Evolutionary conservation across 345 rosid genomes (phyloP).

Genomic region (Trapa bicornis): DNA sequence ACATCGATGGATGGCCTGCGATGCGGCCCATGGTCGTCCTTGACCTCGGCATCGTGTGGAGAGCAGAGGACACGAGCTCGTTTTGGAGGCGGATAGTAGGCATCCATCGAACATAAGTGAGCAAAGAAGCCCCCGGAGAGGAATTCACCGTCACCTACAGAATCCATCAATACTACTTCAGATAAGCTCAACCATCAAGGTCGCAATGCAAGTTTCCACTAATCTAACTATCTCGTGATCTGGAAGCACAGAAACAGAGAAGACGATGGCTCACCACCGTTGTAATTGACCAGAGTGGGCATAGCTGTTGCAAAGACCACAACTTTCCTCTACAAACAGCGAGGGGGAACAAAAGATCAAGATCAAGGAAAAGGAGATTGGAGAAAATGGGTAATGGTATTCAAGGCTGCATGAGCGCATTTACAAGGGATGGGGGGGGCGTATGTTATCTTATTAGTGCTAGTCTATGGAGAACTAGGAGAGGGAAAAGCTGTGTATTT

Average conservation of each 20-base stretch:
- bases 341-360: too few relatives aligned
- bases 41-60: constrained; percentile 11
- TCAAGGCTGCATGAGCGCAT: too few relatives aligned
- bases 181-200: constrained; percentile 1
- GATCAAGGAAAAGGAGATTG: too few relatives aligned
- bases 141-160: constrained; percentile 59
- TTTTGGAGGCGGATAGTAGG: constrained; percentile 43
- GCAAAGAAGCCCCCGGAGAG: constrained; percentile 35
- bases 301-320: too few relatives aligned
- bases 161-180: constrained; percentile 7
- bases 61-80: constrained; percentile 46
- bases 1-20: constrained; percentile 31
- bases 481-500: too few relatives aligned
- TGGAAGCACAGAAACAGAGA: neutral
- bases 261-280: constrained; percentile 31
- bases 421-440: too few relatives aligned
- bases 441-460: too few relatives aligned
- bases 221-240: neutral
- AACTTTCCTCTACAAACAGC: too few relatives aligned
- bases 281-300: constrained; percentile 25
- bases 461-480: too few relatives aligned
- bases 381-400: too few relatives aligned
- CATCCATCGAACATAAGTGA: constrained; percentile 31
- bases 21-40: constrained; percentile 19
- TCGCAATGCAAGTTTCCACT: neutral